Conservation (phyloP, 129 eudicot species). For the Helianthus annuus region HanXRQr2.0-SUNRISE NC_035447.2:12166317-12166816, state of each 20-base stretch:
- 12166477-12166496: not conserved
- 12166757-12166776: slow-evolving; percentile 15
- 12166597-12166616: slow-evolving; percentile 7
- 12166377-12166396: not conserved
- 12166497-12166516: not conserved
- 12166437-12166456: not conserved
- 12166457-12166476: not conserved
- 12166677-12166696: slow-evolving; percentile 87
- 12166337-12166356: not conserved
- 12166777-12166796: not conserved
- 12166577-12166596: not conserved
- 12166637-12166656: slow-evolving; percentile 77
- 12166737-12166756: slow-evolving; percentile 61
- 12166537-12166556: not conserved
- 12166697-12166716: slow-evolving; percentile 99
- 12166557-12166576: not conserved
- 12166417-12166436: not conserved
- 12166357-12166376: not conserved
- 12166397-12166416: not conserved
- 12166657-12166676: slow-evolving; percentile 99
- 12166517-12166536: not conserved
- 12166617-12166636: slow-evolving; percentile 21
- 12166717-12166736: slow-evolving; percentile 94
- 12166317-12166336: not conserved
- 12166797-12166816: not conserved